Evolutionary conservation across 768 basidiomycete species (phyloP), one percentile per base, ranked within the genome.

Genomic region (Suillus lakei): DNA sequence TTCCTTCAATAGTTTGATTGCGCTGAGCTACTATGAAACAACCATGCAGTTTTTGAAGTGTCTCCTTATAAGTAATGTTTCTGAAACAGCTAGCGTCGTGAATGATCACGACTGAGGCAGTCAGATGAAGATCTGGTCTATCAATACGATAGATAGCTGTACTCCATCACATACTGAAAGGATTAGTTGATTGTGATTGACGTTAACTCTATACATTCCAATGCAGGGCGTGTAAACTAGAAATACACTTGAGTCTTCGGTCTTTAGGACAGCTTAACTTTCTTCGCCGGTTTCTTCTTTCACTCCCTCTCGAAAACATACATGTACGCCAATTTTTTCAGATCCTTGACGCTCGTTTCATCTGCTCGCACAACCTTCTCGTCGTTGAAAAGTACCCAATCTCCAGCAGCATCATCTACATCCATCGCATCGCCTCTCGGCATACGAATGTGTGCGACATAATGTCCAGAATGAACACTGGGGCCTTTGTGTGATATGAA

Each of bases 401-500:
- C 60, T 12, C 83, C 82, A 26, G 83, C 86, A 75, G 72, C 60
- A 62, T 60, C 64, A 62, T 71, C 73, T 18, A 70, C 69, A 23
- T 79, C 77, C 67, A 81, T 80, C 30, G 69, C 69, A 30, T 68
- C 68, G 4, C 54, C 48, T 10, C 30, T 55, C 36, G 67, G 64
- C 67, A 70, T 56, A 61, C 84, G 80, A 36, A 94, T 84, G 72
- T 96, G 93, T 30, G 93, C 93, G 15, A 96, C 93, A 71, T 98
- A 97, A 71, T 95, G 96, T 0, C 91, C 96, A 0, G 95, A 97
- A 73, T 98, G 97, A 30, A 96, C 95, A 0, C 93, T 96, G 0
- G 93, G 92, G 0, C 97, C 96, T 72, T 98, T 99, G 82, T 99
- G 97, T 59, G 96, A 98, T 72, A 99, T 89, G 81, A 99, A 99